Percentiles rank a stretch among this genome's conserved stretches.
phyloP scores from a whole-genome alignment of 202 grass and related monocot species.

The Cymbopogon flexuosus region DNA sequence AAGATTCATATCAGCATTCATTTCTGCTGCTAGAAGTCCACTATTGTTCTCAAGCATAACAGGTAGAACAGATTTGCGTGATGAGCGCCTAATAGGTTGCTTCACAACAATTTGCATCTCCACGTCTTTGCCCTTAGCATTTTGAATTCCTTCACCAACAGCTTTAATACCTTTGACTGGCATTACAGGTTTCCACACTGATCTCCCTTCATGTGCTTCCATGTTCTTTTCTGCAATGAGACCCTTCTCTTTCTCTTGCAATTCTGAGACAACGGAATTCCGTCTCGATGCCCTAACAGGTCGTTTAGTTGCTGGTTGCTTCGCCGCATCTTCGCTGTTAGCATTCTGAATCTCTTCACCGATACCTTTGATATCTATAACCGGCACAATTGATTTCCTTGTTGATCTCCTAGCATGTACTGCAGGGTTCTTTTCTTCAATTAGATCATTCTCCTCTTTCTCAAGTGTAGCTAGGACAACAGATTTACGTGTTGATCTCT shows the following conservation, averaged over 20 bases:
- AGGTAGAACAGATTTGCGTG: constrained; percentile 8
- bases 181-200: constrained; percentile 15
- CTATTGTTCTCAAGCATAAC: neutral
- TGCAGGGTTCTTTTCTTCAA: neutral
- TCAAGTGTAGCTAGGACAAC: neutral
- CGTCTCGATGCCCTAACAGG: neutral
- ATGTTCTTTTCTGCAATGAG: neutral
- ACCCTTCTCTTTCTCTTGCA: constrained; percentile 9
- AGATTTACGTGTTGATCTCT: neutral
- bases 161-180: neutral
- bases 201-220: constrained; percentile 6
- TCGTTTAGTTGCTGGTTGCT: neutral
- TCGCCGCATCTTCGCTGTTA: neutral
- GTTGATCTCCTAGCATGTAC: neutral
- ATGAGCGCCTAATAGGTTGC: constrained; percentile 1
- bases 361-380: neutral
- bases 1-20: neutral
- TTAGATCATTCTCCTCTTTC: neutral
- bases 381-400: constrained; percentile 2
- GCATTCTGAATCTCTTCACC: neutral
- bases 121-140: neutral
- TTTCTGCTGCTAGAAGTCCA: constrained; percentile 11
- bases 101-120: neutral
- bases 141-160: neutral
- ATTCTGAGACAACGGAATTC: neutral